Conservation (phyloP, 2,329 filamentous ascomycete genomes). For the Gliomastix tumulicola region DNA sequence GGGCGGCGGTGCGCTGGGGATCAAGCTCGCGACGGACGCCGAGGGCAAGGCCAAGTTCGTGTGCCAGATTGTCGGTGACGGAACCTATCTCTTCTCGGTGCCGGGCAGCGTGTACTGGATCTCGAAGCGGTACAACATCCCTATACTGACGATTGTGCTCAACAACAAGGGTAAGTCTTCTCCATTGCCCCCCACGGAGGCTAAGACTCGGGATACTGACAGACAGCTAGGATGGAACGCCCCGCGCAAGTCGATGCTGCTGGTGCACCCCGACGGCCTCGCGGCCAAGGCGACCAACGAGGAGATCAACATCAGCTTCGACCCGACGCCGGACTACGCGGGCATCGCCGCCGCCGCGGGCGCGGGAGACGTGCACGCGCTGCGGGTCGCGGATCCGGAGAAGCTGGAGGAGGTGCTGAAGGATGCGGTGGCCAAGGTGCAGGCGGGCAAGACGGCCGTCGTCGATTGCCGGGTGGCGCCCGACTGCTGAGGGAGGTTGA, state of each 20-base stretch:
- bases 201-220: conserved; percentile 6
- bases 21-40: conserved; percentile 56
- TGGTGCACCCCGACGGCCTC: conserved; percentile 51
- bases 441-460: conserved; percentile 43
- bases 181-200: not conserved
- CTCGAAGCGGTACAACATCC: conserved; percentile 44
- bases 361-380: conserved; percentile 44
- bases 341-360: conserved; percentile 55
- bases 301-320: conserved; percentile 56
- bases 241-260: conserved; percentile 45
- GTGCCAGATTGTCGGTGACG: conserved; percentile 49
- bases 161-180: conserved; percentile 43
- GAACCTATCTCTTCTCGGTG: conserved; percentile 48
- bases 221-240: conserved; percentile 46
- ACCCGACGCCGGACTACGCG: conserved; percentile 49
- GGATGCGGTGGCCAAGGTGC: conserved; percentile 42
- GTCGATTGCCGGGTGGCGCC: conserved; percentile 44
- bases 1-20: conserved; percentile 65
- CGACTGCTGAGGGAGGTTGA: conserved; percentile 25
- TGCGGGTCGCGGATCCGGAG: conserved; percentile 34
- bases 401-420: conserved; percentile 39
- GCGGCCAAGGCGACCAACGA: conserved; percentile 50
- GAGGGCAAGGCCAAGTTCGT: conserved; percentile 44
- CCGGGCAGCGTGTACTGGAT: conserved; percentile 52
- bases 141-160: conserved; percentile 45